Percentiles rank a stretch among this genome's conserved stretches.
These are phyloP conservation scores for Leptodermis oblonga DNA, from an alignment of 257 asterid species.

Conservation along the genomic window DNA sequence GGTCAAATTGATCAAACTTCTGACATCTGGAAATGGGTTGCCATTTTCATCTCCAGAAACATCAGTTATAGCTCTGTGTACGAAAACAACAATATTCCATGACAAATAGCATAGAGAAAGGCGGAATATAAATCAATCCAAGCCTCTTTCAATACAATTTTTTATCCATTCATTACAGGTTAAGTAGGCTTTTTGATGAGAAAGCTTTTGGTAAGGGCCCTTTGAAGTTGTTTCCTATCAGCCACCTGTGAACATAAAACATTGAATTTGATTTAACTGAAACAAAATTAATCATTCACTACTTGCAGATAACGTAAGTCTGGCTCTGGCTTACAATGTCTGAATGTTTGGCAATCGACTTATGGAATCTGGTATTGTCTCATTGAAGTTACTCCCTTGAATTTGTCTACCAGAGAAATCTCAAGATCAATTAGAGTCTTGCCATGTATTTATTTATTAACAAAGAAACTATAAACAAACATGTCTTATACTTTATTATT, in stretches of 20 bases:
- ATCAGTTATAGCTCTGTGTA: neutral
- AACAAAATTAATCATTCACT: neutral
- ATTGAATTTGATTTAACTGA: neutral
- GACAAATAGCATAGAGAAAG: neutral
- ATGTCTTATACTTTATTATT: no score
- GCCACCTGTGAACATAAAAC: neutral
- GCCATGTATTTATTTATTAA: no score
- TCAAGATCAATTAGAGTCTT: neutral
- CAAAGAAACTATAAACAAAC: neutral
- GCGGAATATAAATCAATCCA: neutral
- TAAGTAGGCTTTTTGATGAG: neutral
- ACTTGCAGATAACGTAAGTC: neutral
- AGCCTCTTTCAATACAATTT: no score
- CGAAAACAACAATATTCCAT: neutral
- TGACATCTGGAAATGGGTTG: neutral
- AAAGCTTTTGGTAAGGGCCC: slow-evolving; percentile 18
- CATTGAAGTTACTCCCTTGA: slow-evolving; percentile 18
- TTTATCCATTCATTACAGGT: neutral
- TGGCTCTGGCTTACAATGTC: neutral
- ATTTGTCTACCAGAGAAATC: neutral
- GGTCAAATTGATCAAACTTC: neutral
- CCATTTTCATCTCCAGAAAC: neutral
- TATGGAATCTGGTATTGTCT: slow-evolving; percentile 11
- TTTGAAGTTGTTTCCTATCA: slow-evolving; percentile 23
- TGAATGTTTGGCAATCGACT: neutral